Evolutionary conservation across 345 rosid species (phyloP), one percentile per base, ranked within the genome.

Genomic region (Kernera saxatilis): DNA sequence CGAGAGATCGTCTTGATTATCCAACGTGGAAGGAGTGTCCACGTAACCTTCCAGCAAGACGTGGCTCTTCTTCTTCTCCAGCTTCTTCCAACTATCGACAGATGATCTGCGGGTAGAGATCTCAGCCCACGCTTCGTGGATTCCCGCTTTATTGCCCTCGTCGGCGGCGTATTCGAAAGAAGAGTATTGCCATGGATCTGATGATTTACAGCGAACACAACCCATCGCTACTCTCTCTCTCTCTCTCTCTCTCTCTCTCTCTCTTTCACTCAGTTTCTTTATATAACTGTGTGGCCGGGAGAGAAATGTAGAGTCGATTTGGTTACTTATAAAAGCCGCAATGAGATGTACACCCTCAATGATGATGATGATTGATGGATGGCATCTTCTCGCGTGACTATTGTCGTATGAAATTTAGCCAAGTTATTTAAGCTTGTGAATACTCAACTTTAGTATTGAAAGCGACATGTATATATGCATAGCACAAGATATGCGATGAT

Each of bases 11-110:
- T 87, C 87, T 26, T 37, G 40, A 22, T 64, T 48, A 4, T 76
- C 68, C 18, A 21, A 82, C 29, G 77, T 68, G 8, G 78, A 17
- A 25, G 25, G 3, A 30, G 62, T 19, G 44, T 82, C 82, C 22
- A 80, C 86, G 51, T 90, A 92, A 22, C 96, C 93, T 67, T 92
- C 96, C 0, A 92, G 69, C 81, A 92, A 57, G 29, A 92, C 95
- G 21, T 84, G 95, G 49, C 82, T 92, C 86, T 81, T 92, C 82
- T 86, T 92, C 81, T 77, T 91, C 76, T 78, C 81, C 25, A 69
- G 80, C 30, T 55, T 78, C 46, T 78, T 67, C 65, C 19, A 0
- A 19, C 30, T 62, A 18, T 12, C 36, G 30, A 18, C 8, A 36
- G 11, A 54, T 54, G 71, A 64, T 64, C 58, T 2, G 1, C 71